Conservation (phyloP, 345 rosid species). For the Abelmoschus esculentus region DNA sequence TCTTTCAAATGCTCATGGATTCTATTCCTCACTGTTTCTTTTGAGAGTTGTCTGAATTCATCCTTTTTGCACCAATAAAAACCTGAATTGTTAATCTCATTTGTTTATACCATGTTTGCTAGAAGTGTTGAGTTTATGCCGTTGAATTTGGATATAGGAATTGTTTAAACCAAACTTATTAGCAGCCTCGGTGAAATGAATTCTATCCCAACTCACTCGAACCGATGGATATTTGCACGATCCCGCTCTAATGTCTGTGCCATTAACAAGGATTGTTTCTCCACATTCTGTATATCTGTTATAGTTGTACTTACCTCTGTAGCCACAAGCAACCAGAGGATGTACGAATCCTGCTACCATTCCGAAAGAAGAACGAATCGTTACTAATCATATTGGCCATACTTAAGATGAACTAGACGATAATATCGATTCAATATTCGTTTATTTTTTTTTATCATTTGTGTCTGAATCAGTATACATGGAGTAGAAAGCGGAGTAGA, state of each 20-base stretch:
- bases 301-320: conserved; percentile 24
- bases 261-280: conserved; percentile 6
- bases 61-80: no score
- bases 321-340: conserved; percentile 16
- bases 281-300: conserved; percentile 10
- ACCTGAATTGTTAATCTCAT: no score
- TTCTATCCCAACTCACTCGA: background rate
- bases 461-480: conserved; percentile 8
- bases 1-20: no score
- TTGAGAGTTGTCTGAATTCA: no score
- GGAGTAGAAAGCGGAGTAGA: background rate
- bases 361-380: background rate
- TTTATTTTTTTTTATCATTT: conserved; percentile 28
- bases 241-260: conserved; percentile 9
- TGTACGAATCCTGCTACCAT: conserved; percentile 17
- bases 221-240: conserved; percentile 17
- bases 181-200: background rate
- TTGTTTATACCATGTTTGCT: no score
- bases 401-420: no score
- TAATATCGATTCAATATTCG: no score
- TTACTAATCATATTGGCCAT: no score
- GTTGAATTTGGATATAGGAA: no score
- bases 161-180: background rate
- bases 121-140: no score
- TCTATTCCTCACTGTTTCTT: no score